phyloP scores from a whole-genome alignment of 768 basidiomycete species.

The Tricholoma flavovirens region DNA sequence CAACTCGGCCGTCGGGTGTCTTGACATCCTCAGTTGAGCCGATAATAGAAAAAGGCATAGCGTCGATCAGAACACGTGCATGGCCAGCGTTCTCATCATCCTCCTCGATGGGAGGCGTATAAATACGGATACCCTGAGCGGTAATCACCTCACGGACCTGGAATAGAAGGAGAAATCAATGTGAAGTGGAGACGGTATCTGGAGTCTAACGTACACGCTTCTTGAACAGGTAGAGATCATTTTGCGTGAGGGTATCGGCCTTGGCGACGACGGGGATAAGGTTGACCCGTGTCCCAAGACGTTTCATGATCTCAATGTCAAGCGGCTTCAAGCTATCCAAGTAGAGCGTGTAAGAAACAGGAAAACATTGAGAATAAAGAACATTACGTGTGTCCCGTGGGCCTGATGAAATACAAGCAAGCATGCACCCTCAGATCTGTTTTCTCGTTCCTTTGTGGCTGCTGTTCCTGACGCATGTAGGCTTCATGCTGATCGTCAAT shows the following conservation, averaged over 20 bases:
- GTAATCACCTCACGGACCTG: slow-evolving; percentile 85
- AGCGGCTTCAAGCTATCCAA: slow-evolving; percentile 79
- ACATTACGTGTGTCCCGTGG: slow-evolving; percentile 92
- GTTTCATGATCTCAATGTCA: slow-evolving; percentile 99
- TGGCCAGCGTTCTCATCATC: slow-evolving; percentile 88
- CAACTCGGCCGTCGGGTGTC: slow-evolving; percentile 83
- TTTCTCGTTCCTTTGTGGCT: slow-evolving; percentile 93
- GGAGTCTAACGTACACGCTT: slow-evolving; percentile 57
- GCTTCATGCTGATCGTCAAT: slow-evolving; percentile 95
- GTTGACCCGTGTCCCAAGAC: slow-evolving; percentile 95
- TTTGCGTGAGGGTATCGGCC: slow-evolving; percentile 95
- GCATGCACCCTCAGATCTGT: slow-evolving; percentile 94
- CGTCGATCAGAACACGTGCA: slow-evolving; percentile 78
- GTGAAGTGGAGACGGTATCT: background rate
- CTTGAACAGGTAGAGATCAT: slow-evolving; percentile 89
- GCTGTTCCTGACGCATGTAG: slow-evolving; percentile 98
- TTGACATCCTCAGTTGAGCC: slow-evolving; percentile 93
- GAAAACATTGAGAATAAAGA: background rate
- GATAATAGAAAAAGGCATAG: slow-evolving; percentile 98
- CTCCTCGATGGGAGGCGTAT: slow-evolving; percentile 85
- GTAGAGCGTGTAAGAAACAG: slow-evolving; percentile 4
- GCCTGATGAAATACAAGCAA: slow-evolving; percentile 94
- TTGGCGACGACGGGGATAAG: slow-evolving; percentile 97
- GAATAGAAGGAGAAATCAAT: slow-evolving; percentile 5
- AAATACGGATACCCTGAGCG: slow-evolving; percentile 93